Base-by-base conservation (phyloP, 148 eudicot species). In the Chenopodium quinoa region DNA sequence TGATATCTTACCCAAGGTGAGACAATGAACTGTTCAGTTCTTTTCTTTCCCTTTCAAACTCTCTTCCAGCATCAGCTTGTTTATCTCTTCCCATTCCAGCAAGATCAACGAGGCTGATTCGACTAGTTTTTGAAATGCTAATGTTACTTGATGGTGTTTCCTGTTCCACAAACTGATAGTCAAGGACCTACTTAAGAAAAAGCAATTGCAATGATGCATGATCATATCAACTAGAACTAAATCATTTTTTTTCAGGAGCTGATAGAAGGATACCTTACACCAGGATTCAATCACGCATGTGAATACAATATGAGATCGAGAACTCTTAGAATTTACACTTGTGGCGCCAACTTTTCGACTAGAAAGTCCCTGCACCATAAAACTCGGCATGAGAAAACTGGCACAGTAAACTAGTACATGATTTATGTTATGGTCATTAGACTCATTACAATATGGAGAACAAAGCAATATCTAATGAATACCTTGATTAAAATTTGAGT, bases 271-370 rank as follows among this genome's bases (percentile, higher is more conserved):
- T 91, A 96, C 99, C 99, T 97, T 97, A 86, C 93, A 89, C 99
- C 99, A 97, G 48, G 98, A 94, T 78, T 97, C 99, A 62, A 94
- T 88, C 78, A 94, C 84, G 68, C 95, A 97, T 20, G 98, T 94
- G 78, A 97, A 92, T 67, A 94, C 89, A 74, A 90, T 85, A 83
- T 97, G 99, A 78, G 99, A 97, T 85, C 95, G 86, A 74, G 95
- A 97, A 83, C 99, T 91, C 85, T 89, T 91, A 34, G 99, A 89
- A 78, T 96, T 93, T 40, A 88, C 88, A 81, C 91, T 91, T 50
- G 98, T 90, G 79, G 93, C 86, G 81, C 98, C 98, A 77, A 91
- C 87, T 86, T 92, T 90, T 80, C 97, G 88, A 85, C 86, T 97
- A 50, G 97, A 97, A 81, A 97, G 97, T 40, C 99, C 99, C 99